phyloP scores from a whole-genome alignment of 2,329 filamentous ascomycete species.

The Aspergillus eucalypticola region DNA sequence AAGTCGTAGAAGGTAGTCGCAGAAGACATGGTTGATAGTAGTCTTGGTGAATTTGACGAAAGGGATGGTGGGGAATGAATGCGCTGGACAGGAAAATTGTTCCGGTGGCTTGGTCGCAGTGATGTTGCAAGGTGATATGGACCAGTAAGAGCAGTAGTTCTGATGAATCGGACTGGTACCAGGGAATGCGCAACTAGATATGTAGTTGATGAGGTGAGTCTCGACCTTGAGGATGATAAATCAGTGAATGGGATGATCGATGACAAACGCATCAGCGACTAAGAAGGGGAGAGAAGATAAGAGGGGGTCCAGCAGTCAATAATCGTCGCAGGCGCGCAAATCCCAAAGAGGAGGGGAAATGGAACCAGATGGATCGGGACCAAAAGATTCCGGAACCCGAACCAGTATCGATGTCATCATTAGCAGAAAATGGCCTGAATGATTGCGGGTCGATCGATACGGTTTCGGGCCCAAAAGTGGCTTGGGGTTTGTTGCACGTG shows the following conservation, averaged over 20 bases:
- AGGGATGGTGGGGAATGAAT: neutral
- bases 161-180: neutral
- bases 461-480: neutral
- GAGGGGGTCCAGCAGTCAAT: neutral
- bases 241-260: neutral
- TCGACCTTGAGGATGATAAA: slow-evolving; percentile 2
- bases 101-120: neutral
- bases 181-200: slow-evolving; percentile 1
- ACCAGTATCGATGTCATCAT: slow-evolving; percentile 6
- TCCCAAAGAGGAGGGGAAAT: no score
- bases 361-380: neutral
- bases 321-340: neutral
- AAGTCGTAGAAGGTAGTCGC: slow-evolving; percentile 62
- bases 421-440: neutral
- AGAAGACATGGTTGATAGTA: slow-evolving; percentile 52
- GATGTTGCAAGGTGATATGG: neutral
- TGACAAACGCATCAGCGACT: neutral
- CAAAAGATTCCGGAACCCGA: neutral
- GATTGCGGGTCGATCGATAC: slow-evolving; percentile 7
- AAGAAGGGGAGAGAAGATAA: neutral
- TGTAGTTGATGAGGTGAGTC: neutral
- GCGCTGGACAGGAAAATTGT: neutral
- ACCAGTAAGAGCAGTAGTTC: neutral
- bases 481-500: neutral
- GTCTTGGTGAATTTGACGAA: neutral